Percentiles rank a stretch among this genome's conserved stretches.
These are phyloP conservation scores for Kuraishia piskuri DNA, from an alignment of 805 yeast species.

Conservation along the genomic window DNA sequence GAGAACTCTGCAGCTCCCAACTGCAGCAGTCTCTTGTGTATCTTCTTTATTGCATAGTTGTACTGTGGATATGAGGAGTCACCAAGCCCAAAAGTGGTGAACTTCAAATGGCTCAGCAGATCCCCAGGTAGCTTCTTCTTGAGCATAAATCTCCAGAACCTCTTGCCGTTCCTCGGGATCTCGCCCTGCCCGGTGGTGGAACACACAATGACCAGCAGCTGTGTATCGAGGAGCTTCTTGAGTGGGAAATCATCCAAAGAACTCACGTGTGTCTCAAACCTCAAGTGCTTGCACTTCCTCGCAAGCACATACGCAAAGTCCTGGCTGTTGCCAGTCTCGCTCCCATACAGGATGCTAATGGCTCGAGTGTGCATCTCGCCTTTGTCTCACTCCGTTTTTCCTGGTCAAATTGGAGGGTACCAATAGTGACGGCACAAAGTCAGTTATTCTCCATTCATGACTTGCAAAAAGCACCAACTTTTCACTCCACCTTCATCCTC, in stretches of 20 bases:
- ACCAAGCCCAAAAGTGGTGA: slow-evolving; percentile 85
- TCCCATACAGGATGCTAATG: slow-evolving; percentile 70
- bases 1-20: slow-evolving; percentile 72
- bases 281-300: slow-evolving; percentile 43
- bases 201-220: slow-evolving; percentile 49
- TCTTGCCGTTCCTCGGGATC: slow-evolving; percentile 67
- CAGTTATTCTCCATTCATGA: too few relatives aligned
- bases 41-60: slow-evolving; percentile 79
- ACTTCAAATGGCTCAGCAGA: slow-evolving; percentile 48
- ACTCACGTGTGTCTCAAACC: slow-evolving; percentile 37
- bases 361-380: not conserved
- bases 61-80: slow-evolving; percentile 86
- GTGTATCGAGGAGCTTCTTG: slow-evolving; percentile 40
- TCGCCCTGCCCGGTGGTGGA: slow-evolving; percentile 97
- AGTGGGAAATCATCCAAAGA: slow-evolving; percentile 56
- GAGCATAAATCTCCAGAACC: slow-evolving; percentile 69
- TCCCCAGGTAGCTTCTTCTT: slow-evolving; percentile 52
- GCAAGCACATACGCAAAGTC: slow-evolving; percentile 69
- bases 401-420: too few relatives aligned
- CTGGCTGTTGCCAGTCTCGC: slow-evolving; percentile 88
- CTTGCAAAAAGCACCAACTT: too few relatives aligned
- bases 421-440: not conserved
- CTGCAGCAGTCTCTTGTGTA: slow-evolving; percentile 71
- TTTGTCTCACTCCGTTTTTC: not conserved
- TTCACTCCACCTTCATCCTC: too few relatives aligned